phyloP scores from a whole-genome alignment of 2,329 filamentous ascomycete species.

The Pseudogymnoascus sp. region DNA sequence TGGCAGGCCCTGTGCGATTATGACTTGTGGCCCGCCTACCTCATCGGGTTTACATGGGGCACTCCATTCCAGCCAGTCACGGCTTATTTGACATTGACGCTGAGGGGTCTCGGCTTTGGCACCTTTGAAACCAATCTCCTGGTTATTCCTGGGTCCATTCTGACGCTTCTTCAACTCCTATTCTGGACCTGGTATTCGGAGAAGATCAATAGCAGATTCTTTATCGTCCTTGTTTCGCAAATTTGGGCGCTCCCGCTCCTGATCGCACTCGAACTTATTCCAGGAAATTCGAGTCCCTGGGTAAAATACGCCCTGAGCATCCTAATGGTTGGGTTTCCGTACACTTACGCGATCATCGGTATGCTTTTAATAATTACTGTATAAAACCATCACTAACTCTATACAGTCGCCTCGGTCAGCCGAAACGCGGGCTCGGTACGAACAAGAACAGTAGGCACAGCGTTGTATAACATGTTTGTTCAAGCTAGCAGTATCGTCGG shows the following conservation, averaged over 20 bases:
- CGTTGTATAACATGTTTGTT: conserved; percentile 50
- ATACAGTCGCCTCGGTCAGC: conserved; percentile 40
- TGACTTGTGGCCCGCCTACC: conserved; percentile 42
- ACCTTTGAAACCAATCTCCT: conserved; percentile 20
- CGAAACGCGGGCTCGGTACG: conserved; percentile 54
- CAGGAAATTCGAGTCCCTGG: conserved; percentile 16
- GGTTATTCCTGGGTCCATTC: conserved; percentile 13
- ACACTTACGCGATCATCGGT: conserved; percentile 21
- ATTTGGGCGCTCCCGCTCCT: conserved; percentile 33
- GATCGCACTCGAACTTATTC: conserved; percentile 22
- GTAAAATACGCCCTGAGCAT: conserved; percentile 27
- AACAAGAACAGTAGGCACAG: conserved; percentile 52
- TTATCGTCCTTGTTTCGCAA: conserved; percentile 28
- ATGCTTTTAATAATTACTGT: conserved; percentile 35
- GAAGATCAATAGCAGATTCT: conserved; percentile 29
- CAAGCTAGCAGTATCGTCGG: conserved; percentile 34
- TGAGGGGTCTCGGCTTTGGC: conserved; percentile 15
- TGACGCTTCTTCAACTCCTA: conserved; percentile 23
- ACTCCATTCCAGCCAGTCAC: conserved; percentile 12
- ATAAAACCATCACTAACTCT: conserved; percentile 35
- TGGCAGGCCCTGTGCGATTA: conserved; percentile 42
- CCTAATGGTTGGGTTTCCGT: conserved; percentile 18
- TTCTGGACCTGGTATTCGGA: conserved; percentile 38
- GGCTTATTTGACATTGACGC: conserved; percentile 16
- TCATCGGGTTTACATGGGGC: conserved; percentile 11